Base-by-base conservation (phyloP, 2,329 filamentous ascomycete species). In the Fusarium sp. region DNA sequence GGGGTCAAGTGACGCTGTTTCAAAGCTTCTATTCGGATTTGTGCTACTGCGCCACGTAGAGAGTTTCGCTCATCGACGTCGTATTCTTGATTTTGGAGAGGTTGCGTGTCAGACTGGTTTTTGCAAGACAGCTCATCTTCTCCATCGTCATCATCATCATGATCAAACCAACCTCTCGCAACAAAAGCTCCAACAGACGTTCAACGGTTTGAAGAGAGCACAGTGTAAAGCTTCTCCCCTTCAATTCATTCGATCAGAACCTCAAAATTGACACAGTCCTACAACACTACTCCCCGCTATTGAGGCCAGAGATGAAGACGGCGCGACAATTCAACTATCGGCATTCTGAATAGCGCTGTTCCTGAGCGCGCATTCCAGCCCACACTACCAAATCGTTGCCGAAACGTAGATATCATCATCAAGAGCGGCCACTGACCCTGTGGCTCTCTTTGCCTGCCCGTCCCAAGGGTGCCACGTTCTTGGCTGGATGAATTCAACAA, bases 401-500 rank as follows among this genome's bases (percentile, higher is more conserved):
- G 27, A 45, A 30, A 46, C 29, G 18, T 43, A 25, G 25, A 25
- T 40, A 20, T 29, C 27, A 51, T 46, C 53, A 15, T 45, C 34
- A 8, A 40, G 25, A 49, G 56, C 18, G 56, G 56, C 45, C 62
- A 55, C 29, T 71, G 53, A 57, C 29, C 67, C 58, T 51, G 58
- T 68, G 67, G 58, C 53, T 68, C 59, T 49, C 54, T 59, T n/a
- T 38, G 14, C 50, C 53, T 60, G 27, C 29, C 59, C 46, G 29
- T 54, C 47, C 55, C 59, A 69, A 54, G 46, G 46, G 43, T 59
- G 62, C 72, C 66, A 70, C 61, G 53, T 64, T 63, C 62, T 69
- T 66, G 68, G 68, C 56, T 69, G 46, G 38, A 68, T 59, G 59
- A 70, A 46, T 38, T 59, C 59, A 58, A 68, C 62, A 44, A 22